Evolutionary conservation across 2,329 filamentous ascomycete species (phyloP).

Genomic region (Aureobasidium sp.): DNA sequence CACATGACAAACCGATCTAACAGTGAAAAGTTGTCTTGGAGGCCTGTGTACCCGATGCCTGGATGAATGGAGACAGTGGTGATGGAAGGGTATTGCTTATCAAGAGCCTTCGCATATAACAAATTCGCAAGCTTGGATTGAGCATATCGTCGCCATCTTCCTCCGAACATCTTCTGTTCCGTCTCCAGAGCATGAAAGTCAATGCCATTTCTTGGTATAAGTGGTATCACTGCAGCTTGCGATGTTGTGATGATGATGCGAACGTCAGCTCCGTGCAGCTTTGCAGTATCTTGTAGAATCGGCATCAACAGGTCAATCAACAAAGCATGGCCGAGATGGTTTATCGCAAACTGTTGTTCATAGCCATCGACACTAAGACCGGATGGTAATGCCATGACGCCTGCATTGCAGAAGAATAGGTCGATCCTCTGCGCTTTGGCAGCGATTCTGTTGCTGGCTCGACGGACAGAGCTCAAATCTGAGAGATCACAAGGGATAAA

Average conservation of each 20-base stretch:
- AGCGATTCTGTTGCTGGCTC: slow-evolving; percentile 38
- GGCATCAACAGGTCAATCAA: slow-evolving; percentile 21
- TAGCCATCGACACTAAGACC: slow-evolving; percentile 23
- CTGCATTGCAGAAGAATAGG: slow-evolving; percentile 22
- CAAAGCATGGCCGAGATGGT: slow-evolving; percentile 27
- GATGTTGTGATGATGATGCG: slow-evolving; percentile 20
- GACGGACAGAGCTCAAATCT: slow-evolving; percentile 43
- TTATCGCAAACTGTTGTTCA: slow-evolving; percentile 24
- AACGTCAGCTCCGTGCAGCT: not conserved
- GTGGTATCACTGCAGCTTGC: not conserved
- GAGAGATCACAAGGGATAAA: slow-evolving; percentile 45
- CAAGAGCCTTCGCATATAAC: slow-evolving; percentile 36
- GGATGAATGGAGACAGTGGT: slow-evolving; percentile 33
- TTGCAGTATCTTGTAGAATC: slow-evolving; percentile 12
- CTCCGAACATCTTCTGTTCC: slow-evolving; percentile 10
- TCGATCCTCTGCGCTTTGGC: slow-evolving; percentile 21
- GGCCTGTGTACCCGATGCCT: slow-evolving; percentile 31
- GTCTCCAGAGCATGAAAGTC: slow-evolving; percentile 21
- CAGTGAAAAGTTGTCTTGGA: slow-evolving; percentile 29
- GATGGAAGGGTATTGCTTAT: slow-evolving; percentile 31
- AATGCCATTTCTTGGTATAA: slow-evolving; percentile 20
- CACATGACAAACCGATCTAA: slow-evolving; percentile 25
- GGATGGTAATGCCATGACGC: slow-evolving; percentile 22
- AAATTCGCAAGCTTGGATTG: slow-evolving; percentile 44
- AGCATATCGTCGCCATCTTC: slow-evolving; percentile 29